A percentile compares a stretch with the other conserved stretches of the same genome.
Evolutionary conservation across 192 early-diverging fungal genomes (phyloP).

Genomic region (Radiomyces spectabilis): DNA sequence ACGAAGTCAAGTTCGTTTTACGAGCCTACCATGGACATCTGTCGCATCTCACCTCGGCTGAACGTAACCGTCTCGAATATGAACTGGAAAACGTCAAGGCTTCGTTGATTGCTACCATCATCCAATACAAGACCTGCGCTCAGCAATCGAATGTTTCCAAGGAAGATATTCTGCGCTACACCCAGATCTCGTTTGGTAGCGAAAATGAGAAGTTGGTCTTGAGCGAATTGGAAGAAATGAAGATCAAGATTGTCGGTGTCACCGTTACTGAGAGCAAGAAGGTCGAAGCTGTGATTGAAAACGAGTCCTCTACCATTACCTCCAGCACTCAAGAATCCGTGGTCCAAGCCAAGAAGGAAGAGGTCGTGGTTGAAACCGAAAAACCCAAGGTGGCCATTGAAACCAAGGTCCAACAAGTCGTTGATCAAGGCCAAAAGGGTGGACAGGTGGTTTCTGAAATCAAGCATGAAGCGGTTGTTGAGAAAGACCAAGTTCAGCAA

Average conservation of each 20-base stretch:
- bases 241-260: not conserved
- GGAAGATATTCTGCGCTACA: constrained; percentile 2
- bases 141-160: not conserved
- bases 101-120: constrained; percentile 8
- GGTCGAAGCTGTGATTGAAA: too few relatives aligned
- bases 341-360: too few relatives aligned
- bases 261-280: not conserved
- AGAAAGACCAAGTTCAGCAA: too few relatives aligned
- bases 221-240: constrained; percentile 1
- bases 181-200: constrained; percentile 5
- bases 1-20: constrained; percentile 5
- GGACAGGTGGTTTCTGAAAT: too few relatives aligned
- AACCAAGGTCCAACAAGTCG: too few relatives aligned
- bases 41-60: constrained; percentile 9
- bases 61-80: constrained; percentile 10
- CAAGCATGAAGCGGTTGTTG: too few relatives aligned
- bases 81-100: constrained; percentile 6
- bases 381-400: too few relatives aligned
- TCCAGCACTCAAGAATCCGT: too few relatives aligned
- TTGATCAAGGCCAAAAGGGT: too few relatives aligned
- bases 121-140: constrained; percentile 1
- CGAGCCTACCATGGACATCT: constrained; percentile 15
- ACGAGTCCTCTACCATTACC: too few relatives aligned
- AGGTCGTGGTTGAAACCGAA: too few relatives aligned
- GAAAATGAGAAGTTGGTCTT: not conserved